A percentile compares a stretch with the other conserved stretches of the same genome.
Conservation (phyloP, 345 rosid genomes). For the Citrus cavaleriei region DNA sequence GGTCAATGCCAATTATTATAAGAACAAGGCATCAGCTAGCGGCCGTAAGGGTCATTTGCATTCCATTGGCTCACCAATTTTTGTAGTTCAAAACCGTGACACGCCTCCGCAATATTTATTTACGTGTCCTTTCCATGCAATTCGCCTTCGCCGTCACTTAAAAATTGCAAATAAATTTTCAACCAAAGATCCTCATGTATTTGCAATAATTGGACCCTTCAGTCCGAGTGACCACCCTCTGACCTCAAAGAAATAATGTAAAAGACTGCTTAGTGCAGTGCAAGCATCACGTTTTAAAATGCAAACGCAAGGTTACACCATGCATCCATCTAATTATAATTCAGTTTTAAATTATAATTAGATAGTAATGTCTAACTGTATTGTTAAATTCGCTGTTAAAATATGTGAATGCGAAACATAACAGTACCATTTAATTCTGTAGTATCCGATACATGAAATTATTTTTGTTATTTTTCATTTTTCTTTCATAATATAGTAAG, state of each 20-base stretch:
- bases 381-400: no score
- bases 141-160: not conserved
- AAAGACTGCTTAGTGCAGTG: not conserved
- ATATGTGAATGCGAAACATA: no score
- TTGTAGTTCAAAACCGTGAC: constrained; percentile 1
- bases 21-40: not conserved
- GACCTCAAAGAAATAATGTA: not conserved
- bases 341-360: not conserved
- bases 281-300: not conserved
- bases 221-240: not conserved
- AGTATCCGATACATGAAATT: not conserved
- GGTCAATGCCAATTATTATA: constrained; percentile 3
- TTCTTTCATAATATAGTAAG: not conserved
- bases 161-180: constrained; percentile 1
- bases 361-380: not conserved
- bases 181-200: not conserved
- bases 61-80: constrained; percentile 11
- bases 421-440: no score
- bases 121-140: not conserved
- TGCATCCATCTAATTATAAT: no score
- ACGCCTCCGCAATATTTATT: constrained; percentile 1
- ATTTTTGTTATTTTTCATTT: not conserved
- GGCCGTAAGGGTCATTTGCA: not conserved
- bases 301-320: not conserved
- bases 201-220: not conserved